Evolutionary conservation across 2,329 filamentous ascomycete species (phyloP), one percentile per base, ranked within the genome.

Genomic region (Colletotrichum sp.): DNA sequence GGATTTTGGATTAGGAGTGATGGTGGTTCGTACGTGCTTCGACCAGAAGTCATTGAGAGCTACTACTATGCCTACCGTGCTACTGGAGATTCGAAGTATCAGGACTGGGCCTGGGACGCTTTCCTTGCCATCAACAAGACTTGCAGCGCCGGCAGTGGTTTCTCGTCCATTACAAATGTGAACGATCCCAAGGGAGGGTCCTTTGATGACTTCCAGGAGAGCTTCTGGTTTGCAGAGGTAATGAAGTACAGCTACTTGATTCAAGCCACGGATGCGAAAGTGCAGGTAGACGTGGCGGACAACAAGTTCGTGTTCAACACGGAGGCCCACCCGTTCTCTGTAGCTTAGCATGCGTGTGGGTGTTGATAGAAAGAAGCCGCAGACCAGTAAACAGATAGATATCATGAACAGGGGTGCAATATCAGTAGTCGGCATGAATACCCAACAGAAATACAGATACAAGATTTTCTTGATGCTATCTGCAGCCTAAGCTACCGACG

Each of bases 31-130:
- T 98, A 97, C 81, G 85, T 93, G 11, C 88, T 97, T 34, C 90
- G 95, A 0, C 93, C 95, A 1, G 95, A 97, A 83, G 94, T 95
- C 5, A 88, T 97, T 38, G 95, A 98, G 85, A 93, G 91, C 77
- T 93, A 93, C 82, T 98, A 97, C 87, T 97, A 98, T 82, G 94
- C 95, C 3, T 97, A 94, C 86, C 91, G 95, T 65, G 90, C 93
- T 1, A 98, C 95, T 1, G 92, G 93, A 5, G 89, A 96, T 74
- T 77, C 84, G 36, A 93, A 91, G 84, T 98, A 96, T 83, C 93
- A 94, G 81, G 93, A 96, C 73, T 95, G 94, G 92, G 93, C 93
- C 7, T 98, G 94, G 94, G 90, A 93, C 54, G 94, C 91, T 0
- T 97, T 96, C 82, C 79, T 89, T 43, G 88, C 88, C 31, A 93